A percentile compares a stretch with the other conserved stretches of the same genome.
phyloP scores from a whole-genome alignment of 805 yeast genomes.

The Kazachstania psychrophila region DNA sequence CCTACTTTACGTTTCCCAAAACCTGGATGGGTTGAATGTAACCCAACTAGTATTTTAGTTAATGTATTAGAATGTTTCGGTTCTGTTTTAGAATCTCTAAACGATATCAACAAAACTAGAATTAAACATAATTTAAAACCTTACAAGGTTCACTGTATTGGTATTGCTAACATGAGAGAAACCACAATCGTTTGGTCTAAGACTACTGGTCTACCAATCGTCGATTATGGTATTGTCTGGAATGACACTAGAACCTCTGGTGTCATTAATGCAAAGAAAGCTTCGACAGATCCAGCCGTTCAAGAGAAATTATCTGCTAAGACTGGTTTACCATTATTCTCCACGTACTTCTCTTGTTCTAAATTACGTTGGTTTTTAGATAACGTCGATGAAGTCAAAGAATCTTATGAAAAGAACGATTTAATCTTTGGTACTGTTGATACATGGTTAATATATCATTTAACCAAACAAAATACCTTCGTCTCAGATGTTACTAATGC shows the following conservation, averaged over 20 bases:
- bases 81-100: slow-evolving; percentile 48
- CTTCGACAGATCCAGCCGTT: slow-evolving; percentile 43
- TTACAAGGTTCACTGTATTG: slow-evolving; percentile 62
- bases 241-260: slow-evolving; percentile 82
- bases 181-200: slow-evolving; percentile 85
- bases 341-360: slow-evolving; percentile 86
- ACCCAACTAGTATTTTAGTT: slow-evolving; percentile 65
- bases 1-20: slow-evolving; percentile 72
- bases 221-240: slow-evolving; percentile 87
- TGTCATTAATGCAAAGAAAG: slow-evolving; percentile 54
- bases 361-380: slow-evolving; percentile 85
- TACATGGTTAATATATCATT: slow-evolving; percentile 82
- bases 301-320: slow-evolving; percentile 50
- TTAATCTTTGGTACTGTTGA: slow-evolving; percentile 91
- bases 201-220: slow-evolving; percentile 70
- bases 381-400: slow-evolving; percentile 56
- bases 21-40: slow-evolving; percentile 93
- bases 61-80: slow-evolving; percentile 75
- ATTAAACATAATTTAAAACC: slow-evolving; percentile 37
- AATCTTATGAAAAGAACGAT: slow-evolving; percentile 65
- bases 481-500: slow-evolving; percentile 90
- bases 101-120: slow-evolving; percentile 46
- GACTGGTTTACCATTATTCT: slow-evolving; percentile 72
- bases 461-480: slow-evolving; percentile 60
- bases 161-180: slow-evolving; percentile 94